Percentiles rank a stretch among this genome's conserved stretches.
These are phyloP conservation scores for Boletus smithii DNA, from an alignment of 1,284 basidiomycete genomes.

Conservation along the genomic window DNA sequence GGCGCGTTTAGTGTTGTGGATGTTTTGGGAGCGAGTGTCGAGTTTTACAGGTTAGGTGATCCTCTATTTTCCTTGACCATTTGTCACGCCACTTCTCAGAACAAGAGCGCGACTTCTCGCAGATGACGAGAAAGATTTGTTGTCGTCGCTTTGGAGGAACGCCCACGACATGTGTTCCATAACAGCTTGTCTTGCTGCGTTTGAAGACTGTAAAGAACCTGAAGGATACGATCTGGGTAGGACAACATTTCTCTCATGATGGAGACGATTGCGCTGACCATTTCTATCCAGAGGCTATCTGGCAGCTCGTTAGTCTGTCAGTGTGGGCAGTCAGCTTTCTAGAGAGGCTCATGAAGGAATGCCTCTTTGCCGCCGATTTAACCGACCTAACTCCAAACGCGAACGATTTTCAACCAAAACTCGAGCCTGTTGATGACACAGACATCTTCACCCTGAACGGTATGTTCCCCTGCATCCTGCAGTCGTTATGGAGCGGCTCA, in stretches of 20 bases:
- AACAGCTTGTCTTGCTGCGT: constrained; percentile 54
- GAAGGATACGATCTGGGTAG: constrained; percentile 60
- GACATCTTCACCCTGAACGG: constrained; percentile 20
- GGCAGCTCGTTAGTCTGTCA: constrained; percentile 62
- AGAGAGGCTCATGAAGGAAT: constrained; percentile 63
- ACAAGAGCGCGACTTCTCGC: constrained; percentile 34
- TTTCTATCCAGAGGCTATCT: constrained; percentile 51
- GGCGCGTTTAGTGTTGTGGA: constrained; percentile 39
- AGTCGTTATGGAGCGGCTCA: constrained; percentile 2
- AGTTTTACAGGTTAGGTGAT: constrained; percentile 50
- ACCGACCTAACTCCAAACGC: constrained; percentile 11
- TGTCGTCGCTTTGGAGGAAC: constrained; percentile 49
- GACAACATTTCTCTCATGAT: constrained; percentile 5
- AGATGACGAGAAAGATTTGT: constrained; percentile 39
- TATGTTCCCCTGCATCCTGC: constrained; percentile 11
- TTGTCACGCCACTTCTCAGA: constrained; percentile 28
- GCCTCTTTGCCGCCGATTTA: constrained; percentile 45
- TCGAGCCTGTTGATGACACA: constrained; percentile 27
- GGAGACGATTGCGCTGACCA: constrained; percentile 3
- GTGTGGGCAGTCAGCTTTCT: constrained; percentile 58
- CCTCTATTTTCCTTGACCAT: constrained; percentile 2
- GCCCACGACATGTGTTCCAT: constrained; percentile 65
- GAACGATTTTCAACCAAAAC: constrained; percentile 21
- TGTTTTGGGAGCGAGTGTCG: constrained; percentile 51
- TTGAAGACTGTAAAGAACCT: constrained; percentile 62